Evolutionary conservation across 441 rosid genomes (phyloP), one percentile per base, ranked within the genome.

Genomic region (Melastoma candidum): DNA sequence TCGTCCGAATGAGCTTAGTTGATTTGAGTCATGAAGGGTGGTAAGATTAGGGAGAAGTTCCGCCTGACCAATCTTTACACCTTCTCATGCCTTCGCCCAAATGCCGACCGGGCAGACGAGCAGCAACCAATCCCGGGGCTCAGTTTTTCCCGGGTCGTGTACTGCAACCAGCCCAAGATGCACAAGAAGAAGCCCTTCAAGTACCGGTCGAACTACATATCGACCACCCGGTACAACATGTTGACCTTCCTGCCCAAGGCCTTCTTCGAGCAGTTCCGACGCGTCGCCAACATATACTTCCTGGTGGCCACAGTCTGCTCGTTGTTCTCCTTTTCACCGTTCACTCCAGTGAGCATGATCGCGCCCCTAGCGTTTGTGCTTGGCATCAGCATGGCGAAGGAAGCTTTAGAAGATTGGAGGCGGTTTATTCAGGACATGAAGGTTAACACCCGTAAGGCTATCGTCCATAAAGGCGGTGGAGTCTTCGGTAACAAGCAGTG

Each of bases 271-370:
- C 98, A 90, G 72, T 90, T 90, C 58, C 84, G 84, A 61, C 84
- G 98, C 2, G 90, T 90, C 61, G 98, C 98, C 68, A 90, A 90
- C 68, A 73, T 90, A 65, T 90, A 90, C 78, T 90, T 90, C 80
- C 85, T 90, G 59, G 77, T 86, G 44, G 90, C 96, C 47, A 93
- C 97, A 0, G 75, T 80, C 51, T 83, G 89, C 66, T 90, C 98
- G 0, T 78, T 90, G 45, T 83, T 84, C 53, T 84, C 85, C 3
- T 80, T 90, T 27, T 77, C 98, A 0, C 98, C 98, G 0, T 90
- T 87, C 74, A 60, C 90, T 51, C 76, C 95, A 26, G 68, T 83
- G 71, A 90, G 98, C 72, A 90, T 90, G 98, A 88, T 90, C 59
- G 82, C 88, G 26, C 98, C 98, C 1, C 68, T 90, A 73, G 87